Conservation (phyloP, 2,329 filamentous ascomycete species). For the Diaporthe caulivora region DNA sequence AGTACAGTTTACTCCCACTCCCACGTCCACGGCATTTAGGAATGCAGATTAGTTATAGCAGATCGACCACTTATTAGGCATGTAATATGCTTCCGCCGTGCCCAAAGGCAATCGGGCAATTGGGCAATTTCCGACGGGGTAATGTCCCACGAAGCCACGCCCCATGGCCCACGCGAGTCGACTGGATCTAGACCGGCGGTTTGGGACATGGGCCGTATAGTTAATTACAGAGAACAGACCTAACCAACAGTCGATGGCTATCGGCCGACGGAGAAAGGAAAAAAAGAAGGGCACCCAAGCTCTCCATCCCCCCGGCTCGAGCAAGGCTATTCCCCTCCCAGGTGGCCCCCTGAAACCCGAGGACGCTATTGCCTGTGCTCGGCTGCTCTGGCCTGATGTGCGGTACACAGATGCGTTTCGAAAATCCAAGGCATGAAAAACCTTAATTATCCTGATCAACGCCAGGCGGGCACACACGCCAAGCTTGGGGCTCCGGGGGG, state of each 20-base stretch:
- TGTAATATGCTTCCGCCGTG: too few species aligned
- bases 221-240: background rate
- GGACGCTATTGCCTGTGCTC: constrained; percentile 11
- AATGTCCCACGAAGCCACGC: background rate
- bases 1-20: too few species aligned
- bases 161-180: background rate
- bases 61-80: too few species aligned
- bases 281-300: background rate
- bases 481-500: constrained; percentile 28
- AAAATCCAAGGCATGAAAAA: constrained; percentile 34
- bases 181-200: constrained; percentile 18
- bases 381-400: constrained; percentile 23
- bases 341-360: constrained; percentile 19
- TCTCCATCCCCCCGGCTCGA: background rate
- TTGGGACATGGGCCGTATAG: background rate
- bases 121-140: constrained; percentile 22
- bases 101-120: background rate
- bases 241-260: background rate
- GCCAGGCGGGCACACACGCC: constrained; percentile 24
- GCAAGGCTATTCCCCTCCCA: constrained; percentile 16
- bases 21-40: too few species aligned
- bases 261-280: constrained; percentile 24
- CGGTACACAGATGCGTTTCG: constrained; percentile 31
- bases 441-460: constrained; percentile 32
- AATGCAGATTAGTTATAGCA: too few species aligned